Conservation (phyloP, 169 alveolate genomes). For the Plasmodium malariae region DNA sequence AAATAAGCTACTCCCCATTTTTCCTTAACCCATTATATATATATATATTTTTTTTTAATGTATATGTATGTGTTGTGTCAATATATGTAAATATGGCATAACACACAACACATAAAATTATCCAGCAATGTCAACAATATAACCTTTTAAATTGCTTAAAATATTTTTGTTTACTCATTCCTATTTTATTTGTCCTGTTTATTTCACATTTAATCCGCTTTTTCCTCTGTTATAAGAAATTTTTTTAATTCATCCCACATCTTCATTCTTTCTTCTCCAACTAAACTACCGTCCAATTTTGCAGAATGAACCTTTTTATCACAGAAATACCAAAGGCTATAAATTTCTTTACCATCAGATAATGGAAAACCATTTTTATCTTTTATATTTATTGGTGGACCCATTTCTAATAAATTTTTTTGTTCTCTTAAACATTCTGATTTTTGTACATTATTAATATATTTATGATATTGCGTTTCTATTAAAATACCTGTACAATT, state of each 20-base stretch:
- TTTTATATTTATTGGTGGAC: slow-evolving; percentile 87
- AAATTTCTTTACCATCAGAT: slow-evolving; percentile 82
- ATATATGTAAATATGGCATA: too few species aligned
- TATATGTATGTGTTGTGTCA: too few species aligned
- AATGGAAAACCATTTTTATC: slow-evolving; percentile 87
- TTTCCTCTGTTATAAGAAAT: slow-evolving; percentile 77
- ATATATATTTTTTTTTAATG: too few species aligned
- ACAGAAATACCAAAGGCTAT: slow-evolving; percentile 80
- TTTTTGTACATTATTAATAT: slow-evolving; percentile 81
- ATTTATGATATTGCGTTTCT: slow-evolving; percentile 83
- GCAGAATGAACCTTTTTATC: slow-evolving; percentile 78
- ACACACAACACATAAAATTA: too few species aligned
- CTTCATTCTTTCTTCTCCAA: slow-evolving; percentile 82
- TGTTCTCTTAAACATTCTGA: slow-evolving; percentile 86
- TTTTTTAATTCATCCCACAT: slow-evolving; percentile 80
- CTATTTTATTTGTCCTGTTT: neutral
- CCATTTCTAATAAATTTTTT: slow-evolving; percentile 79
- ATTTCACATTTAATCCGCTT: neutral
- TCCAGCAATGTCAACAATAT: too few species aligned
- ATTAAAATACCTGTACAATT: slow-evolving; percentile 79
- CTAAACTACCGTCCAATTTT: slow-evolving; percentile 85
- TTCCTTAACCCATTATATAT: too few species aligned
- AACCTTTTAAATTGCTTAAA: too few species aligned
- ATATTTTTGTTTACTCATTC: neutral
- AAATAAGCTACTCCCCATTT: too few species aligned